Base-by-base conservation (phyloP, 805 yeast species). In the Suhomyces sp. region DNA sequence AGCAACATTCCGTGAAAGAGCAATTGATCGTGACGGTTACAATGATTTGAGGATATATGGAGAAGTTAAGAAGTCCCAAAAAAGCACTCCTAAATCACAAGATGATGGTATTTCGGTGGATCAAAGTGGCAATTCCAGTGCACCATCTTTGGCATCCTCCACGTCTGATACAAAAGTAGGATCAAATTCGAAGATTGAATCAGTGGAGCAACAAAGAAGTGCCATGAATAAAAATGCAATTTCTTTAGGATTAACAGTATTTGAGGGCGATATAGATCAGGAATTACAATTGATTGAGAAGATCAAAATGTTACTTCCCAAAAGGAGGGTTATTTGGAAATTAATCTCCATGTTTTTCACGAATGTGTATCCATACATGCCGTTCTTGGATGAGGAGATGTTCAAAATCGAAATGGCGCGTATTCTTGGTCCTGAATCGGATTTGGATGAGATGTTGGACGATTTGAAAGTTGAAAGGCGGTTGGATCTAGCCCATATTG, bases 401-500 rank as follows among this genome's bases (percentile, higher is more conserved):
- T 53, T 53, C 35, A 45, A 44, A 14, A 23, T 13, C 7, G 44
- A 48, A 12, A 35, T 51, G 27, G 19, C 15, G 12, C 40, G 50
- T 6, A 44, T 53, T 11, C 34, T 53, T 11, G 61, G 61, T 1
- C 46, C 51, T 2, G 48, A 40, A 15, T 40, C 44, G 6, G 46
- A 46, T 27, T 50, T 39, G 10, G 62, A 56, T 26, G 47, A 39
- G 10, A 40, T 38, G 4, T 32, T 59, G 5, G 39, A 38, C 6
- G 48, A 46, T 23, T 33, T 66, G 6, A 57, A 53, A 22, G 44
- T 65, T 17, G 60, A 54, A 25, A 56, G 48, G 34, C 51, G 61
- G 33, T 36, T 60, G 29, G 68, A 67, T 39, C 49, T 65, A 40
- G 58, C 67, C 14, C 35, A 46, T 33, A 39, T 66, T 20, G 71